A percentile compares a stretch with the other conserved stretches of the same genome.
Conservation (phyloP, 495 filamentous ascomycete species). For the Tuber brumale region DNA sequence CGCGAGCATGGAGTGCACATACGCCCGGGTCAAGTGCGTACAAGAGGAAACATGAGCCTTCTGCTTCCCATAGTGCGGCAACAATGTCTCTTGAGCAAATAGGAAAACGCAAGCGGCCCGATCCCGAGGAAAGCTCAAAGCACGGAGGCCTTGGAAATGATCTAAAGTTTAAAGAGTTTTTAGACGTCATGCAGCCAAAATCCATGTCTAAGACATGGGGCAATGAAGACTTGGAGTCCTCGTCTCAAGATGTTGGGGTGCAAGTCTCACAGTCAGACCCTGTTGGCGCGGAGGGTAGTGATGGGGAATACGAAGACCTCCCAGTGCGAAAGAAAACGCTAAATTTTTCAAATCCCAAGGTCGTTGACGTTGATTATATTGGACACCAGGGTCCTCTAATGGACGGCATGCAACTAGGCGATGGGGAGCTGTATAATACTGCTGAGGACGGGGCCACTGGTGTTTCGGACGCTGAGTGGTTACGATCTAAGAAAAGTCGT, state of each 20-base stretch:
- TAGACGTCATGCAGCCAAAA: conserved; percentile 69
- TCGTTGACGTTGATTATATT: conserved; percentile 16
- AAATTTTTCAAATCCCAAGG: conserved; percentile 23
- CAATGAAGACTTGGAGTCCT: conserved; percentile 51
- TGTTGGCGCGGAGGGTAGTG: conserved; percentile 48
- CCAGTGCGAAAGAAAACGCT: conserved; percentile 45
- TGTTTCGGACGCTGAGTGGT: conserved; percentile 80
- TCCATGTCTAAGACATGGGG: conserved; percentile 64
- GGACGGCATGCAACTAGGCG: conserved; percentile 5
- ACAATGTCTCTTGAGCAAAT: conserved; percentile 19
- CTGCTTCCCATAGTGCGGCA: conserved; percentile 32
- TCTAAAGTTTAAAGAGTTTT: conserved; percentile 76
- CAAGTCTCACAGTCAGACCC: conserved; percentile 20
- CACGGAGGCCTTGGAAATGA: conserved; percentile 49
- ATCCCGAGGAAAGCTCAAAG: conserved; percentile 30
- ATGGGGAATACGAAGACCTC: conserved; percentile 61
- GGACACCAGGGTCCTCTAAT: conserved; percentile 9
- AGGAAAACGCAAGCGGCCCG: conserved; percentile 56
- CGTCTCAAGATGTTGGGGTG: conserved; percentile 49
- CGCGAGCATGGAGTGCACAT: conserved; percentile 41
- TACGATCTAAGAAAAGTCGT: conserved; percentile 85
- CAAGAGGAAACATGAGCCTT: conserved; percentile 52
- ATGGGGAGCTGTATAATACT: conserved; percentile 9
- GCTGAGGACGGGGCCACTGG: conserved; percentile 19
- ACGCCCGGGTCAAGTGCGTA: conserved; percentile 38